Conservation (phyloP, 176 grass and related monocot species). For the Guadua angustifolia region DNA sequence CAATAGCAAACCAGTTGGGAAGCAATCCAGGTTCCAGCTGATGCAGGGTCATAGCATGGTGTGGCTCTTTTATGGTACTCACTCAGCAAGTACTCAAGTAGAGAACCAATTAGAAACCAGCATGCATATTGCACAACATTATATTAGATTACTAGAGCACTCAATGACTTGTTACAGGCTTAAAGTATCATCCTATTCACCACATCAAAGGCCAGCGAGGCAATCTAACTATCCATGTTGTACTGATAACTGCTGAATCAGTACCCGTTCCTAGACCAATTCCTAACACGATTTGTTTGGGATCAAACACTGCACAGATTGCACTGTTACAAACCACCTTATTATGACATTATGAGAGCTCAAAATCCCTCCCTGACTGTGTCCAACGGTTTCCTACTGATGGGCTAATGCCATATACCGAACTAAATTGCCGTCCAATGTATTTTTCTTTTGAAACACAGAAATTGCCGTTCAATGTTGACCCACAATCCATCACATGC, state of each 20-base stretch:
- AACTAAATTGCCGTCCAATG: not conserved
- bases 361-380: not conserved
- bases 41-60: not conserved
- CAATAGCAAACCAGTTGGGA: not conserved
- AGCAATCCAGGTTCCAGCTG: not conserved
- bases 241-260: too few relatives aligned
- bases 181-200: not conserved
- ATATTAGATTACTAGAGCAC: not conserved
- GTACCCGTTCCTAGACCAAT: not conserved
- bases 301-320: not conserved
- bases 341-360: not conserved
- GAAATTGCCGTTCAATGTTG: not conserved
- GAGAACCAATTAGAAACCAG: not conserved
- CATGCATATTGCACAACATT: not conserved
- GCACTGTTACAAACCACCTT: not conserved
- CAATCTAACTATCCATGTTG: not conserved
- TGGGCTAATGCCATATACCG: not conserved
- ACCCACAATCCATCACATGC: not conserved
- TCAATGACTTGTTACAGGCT: not conserved
- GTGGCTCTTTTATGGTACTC: not conserved
- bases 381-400: not conserved
- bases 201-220: not conserved
- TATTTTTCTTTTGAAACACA: too few relatives aligned
- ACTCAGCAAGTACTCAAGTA: not conserved
- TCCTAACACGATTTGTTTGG: not conserved